Evolutionary conservation across 345 rosid species (phyloP).

Genomic region (Eucalyptus globulus): DNA sequence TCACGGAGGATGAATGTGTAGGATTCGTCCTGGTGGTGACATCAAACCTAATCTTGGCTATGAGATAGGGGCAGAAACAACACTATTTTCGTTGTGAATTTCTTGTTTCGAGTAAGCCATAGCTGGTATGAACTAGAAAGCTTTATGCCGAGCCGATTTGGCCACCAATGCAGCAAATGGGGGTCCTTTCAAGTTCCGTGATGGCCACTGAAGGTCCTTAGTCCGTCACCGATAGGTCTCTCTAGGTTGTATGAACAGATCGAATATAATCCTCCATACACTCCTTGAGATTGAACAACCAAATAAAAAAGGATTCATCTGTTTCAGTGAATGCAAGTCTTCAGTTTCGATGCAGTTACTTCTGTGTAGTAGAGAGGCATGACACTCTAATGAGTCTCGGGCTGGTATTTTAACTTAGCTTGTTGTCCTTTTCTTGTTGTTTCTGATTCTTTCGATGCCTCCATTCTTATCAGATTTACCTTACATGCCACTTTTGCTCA

Average conservation of each 20-base stretch:
- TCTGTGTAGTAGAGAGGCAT: background rate
- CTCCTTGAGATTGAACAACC: background rate
- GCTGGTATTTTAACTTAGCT: background rate
- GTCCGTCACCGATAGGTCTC: background rate
- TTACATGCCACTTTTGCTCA: background rate
- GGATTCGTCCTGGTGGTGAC: background rate
- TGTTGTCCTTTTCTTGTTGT: background rate
- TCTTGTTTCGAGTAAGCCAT: background rate
- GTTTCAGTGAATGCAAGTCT: background rate
- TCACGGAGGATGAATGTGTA: background rate
- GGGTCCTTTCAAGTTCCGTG: background rate
- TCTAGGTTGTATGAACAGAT: background rate
- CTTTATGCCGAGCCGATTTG: background rate
- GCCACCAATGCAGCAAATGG: background rate
- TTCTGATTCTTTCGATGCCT: background rate
- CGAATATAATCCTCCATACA: background rate
- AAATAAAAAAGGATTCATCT: background rate
- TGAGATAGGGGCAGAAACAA: background rate
- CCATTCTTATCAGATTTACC: background rate
- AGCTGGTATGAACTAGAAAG: background rate
- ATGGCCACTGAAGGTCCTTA: background rate
- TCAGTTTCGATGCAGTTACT: background rate
- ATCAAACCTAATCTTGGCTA: background rate
- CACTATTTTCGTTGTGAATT: background rate
- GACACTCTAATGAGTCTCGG: background rate